A percentile compares a stretch with the other conserved stretches of the same genome.
phyloP scores from a whole-genome alignment of 768 basidiomycete species.

The Ramaria rubella region DNA sequence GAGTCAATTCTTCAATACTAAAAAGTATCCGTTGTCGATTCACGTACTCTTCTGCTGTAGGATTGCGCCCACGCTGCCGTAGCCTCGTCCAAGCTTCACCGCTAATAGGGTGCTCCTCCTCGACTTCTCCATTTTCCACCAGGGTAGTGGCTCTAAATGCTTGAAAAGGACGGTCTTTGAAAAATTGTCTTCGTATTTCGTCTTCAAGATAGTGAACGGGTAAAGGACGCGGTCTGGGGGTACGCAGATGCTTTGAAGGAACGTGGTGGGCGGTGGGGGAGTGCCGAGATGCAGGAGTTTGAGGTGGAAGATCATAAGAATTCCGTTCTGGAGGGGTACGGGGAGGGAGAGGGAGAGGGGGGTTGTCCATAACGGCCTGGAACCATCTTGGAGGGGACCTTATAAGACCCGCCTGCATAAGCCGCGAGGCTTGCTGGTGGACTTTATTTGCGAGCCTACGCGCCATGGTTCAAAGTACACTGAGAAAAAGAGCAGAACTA shows the following conservation, averaged over 20 bases:
- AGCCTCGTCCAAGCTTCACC: conserved; percentile 73
- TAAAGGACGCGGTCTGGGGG: conserved; percentile 34
- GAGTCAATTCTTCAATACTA: conserved; percentile 14
- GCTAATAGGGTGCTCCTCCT: conserved; percentile 46
- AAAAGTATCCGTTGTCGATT: neutral
- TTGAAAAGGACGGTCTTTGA: conserved; percentile 94
- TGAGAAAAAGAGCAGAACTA: no score
- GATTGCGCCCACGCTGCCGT: conserved; percentile 74
- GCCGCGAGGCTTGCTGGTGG: conserved; percentile 77
- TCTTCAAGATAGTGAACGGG: conserved; percentile 80
- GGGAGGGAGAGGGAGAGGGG: conserved; percentile 81
- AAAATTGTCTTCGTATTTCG: conserved; percentile 82
- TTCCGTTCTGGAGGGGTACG: conserved; percentile 58
- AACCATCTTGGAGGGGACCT: conserved; percentile 74
- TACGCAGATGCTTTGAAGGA: conserved; percentile 17
- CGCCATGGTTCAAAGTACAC: no score
- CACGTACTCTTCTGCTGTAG: conserved; percentile 85
- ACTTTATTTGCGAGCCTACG: conserved; percentile 82
- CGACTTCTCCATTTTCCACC: conserved; percentile 60
- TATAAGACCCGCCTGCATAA: conserved; percentile 61
- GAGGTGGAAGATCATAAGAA: conserved; percentile 39
- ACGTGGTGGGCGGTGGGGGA: conserved; percentile 10
- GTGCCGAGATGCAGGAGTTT: conserved; percentile 18
- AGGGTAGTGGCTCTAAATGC: conserved; percentile 75
- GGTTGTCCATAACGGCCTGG: conserved; percentile 76